Base-by-base conservation (phyloP, 306 rosid species). In the Alnus glutinosa region DNA sequence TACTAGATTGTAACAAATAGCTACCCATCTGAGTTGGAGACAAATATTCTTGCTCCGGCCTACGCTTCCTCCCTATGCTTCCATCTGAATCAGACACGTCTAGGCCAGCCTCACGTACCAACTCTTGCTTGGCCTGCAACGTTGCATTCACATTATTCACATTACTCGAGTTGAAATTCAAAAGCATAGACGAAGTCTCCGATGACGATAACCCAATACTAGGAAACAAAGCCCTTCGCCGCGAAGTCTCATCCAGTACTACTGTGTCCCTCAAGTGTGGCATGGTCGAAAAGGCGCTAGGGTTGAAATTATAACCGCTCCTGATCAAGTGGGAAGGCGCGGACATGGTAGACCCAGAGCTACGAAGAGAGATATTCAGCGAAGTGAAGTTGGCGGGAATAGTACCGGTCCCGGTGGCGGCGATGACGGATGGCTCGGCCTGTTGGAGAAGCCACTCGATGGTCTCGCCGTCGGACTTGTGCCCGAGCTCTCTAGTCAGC, bases 401-500 rank as follows among this genome's bases (percentile, higher is more conserved):
- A 0, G 98, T 94, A 4, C 98, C 98, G 1, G 97, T 89, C 0
- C 98, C 98, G 0, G 98, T 94, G 70, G 98, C 97, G 2, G 98
- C 98, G 78, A 94, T 89, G 57, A 94, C 98, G 0, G 97, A 32
- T 0, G 98, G 97, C 83, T 94, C 98, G 0, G 98, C 97, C 47
- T 94, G 98, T 66, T 94, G 98, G 23, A 94, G 92, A 0, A 94
- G 90, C 98, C 98, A 94, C 92, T 94, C 95, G 9, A 94, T 89
- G 44, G 98, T 94, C 78, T 94, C 98, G 0, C 98, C 98, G 42
- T 94, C 98, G 0, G 97, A 94, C 69, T 92, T 94, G 81, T 94
- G 97, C 48, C 98, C 98, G 0, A 94, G 87, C 80, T 94, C 98
- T 70, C 93, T 64, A 13, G 98, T 94, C 4, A 94, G 88, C 83